phyloP scores from a whole-genome alignment of 2,329 filamentous ascomycete genomes.

The Colletotrichum viniferum region DNA sequence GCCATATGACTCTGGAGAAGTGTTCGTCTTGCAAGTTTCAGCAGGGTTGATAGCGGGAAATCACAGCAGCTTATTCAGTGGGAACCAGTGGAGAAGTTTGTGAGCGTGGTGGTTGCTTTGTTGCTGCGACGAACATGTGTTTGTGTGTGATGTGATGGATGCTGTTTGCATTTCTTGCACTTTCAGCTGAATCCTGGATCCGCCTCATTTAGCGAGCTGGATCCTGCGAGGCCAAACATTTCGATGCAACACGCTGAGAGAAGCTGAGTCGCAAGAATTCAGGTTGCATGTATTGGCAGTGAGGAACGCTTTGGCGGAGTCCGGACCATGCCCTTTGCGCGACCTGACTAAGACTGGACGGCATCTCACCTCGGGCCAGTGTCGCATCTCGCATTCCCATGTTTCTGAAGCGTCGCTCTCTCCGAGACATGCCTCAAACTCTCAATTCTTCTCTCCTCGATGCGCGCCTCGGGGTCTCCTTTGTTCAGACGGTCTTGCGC shows the following conservation, averaged over 20 bases:
- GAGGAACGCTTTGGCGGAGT: not conserved
- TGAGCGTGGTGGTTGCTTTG: not conserved
- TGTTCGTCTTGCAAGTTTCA: conserved; percentile 9
- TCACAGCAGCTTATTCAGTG: conserved; percentile 17
- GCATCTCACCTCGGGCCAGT: not conserved
- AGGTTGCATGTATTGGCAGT: not conserved
- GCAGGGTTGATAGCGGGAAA: conserved; percentile 10
- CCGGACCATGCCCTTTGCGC: not conserved
- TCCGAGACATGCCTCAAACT: conserved; percentile 2
- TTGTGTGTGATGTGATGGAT: not conserved
- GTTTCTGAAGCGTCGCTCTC: not conserved
- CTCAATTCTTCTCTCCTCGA: not conserved
- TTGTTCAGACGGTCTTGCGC: not conserved
- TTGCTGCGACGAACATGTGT: conserved; percentile 7
- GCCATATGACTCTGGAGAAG: not conserved
- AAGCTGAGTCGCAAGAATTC: not conserved
- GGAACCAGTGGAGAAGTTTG: conserved; percentile 14
- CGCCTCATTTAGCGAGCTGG: not conserved
- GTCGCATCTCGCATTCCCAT: conserved; percentile 1
- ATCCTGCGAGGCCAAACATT: not conserved
- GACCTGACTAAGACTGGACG: not conserved
- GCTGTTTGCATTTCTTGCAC: not conserved
- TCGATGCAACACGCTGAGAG: not conserved
- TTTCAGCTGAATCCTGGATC: not conserved
- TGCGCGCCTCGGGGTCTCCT: not conserved